Conservation (phyloP, 108 stramenopile genomes). For the Fistulifera pelliculosa region DNA sequence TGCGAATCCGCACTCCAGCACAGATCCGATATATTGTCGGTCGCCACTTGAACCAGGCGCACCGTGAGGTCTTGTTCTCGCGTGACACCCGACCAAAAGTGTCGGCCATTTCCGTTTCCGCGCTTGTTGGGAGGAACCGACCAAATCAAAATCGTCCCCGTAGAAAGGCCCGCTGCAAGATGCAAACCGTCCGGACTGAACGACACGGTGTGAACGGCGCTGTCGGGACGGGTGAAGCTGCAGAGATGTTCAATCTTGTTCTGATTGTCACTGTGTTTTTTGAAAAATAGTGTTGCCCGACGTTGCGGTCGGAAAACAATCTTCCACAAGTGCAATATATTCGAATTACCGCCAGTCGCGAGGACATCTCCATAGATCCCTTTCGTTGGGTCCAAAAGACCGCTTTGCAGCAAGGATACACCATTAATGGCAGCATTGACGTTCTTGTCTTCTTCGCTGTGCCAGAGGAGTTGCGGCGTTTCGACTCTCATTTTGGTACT, state of each 20-base stretch:
- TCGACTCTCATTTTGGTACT: constrained; percentile 73
- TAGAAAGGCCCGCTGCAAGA: constrained; percentile 82
- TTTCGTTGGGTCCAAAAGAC: constrained; percentile 20
- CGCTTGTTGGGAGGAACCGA: constrained; percentile 48
- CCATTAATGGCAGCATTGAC: constrained; percentile 81
- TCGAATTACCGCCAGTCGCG: constrained; percentile 85
- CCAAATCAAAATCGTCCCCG: constrained; percentile 65
- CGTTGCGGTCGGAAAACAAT: constrained; percentile 14
- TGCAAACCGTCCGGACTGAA: constrained; percentile 80
- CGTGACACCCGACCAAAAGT: constrained; percentile 34
- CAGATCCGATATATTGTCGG: constrained; percentile 67
- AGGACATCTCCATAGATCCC: constrained; percentile 32
- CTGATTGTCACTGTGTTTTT: constrained; percentile 3
- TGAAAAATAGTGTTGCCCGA: constrained; percentile 2
- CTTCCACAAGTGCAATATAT: constrained; percentile 75
- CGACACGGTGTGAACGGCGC: constrained; percentile 47
- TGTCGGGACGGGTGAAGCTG: constrained; percentile 56
- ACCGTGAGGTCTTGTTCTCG: constrained; percentile 52
- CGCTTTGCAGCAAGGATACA: constrained; percentile 34
- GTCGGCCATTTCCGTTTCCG: constrained; percentile 30
- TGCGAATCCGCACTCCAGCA: constrained; percentile 67
- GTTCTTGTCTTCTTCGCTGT: constrained; percentile 65
- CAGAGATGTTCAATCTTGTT: constrained; percentile 43
- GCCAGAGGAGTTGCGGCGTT: constrained; percentile 96
- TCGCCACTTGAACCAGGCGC: constrained; percentile 41